These are phyloP conservation scores for Carallia brachiata DNA, from an alignment of 345 rosid species.

Conservation along the genomic window DNA sequence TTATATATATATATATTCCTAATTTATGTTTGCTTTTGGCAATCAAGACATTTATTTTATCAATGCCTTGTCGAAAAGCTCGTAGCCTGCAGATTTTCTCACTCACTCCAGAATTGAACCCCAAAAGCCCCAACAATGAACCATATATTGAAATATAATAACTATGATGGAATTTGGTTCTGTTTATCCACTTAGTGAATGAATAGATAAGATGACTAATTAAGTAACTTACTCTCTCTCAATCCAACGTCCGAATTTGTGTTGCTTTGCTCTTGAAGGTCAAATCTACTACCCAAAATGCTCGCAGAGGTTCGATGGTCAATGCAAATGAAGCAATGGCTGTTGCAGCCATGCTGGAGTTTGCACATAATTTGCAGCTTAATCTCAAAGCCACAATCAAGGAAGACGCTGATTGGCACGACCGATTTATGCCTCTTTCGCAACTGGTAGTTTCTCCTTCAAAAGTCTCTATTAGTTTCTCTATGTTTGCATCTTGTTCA, in stretches of 20 bases:
- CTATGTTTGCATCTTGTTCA: neutral
- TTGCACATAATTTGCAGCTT: conserved; percentile 59
- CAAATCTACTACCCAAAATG: conserved; percentile 48
- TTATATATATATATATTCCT: too few species aligned
- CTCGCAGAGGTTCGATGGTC: conserved; percentile 43
- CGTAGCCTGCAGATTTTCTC: neutral
- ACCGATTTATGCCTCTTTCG: conserved; percentile 71
- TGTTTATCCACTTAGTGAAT: too few species aligned
- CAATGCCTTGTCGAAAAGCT: too few species aligned
- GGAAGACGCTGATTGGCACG: conserved; percentile 66
- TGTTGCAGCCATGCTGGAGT: conserved; percentile 53
- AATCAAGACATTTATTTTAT: too few species aligned
- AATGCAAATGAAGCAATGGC: conserved; percentile 62
- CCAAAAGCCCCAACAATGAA: too few species aligned
- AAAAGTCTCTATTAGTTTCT: neutral
- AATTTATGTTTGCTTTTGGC: too few species aligned
- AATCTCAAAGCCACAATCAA: conserved; percentile 64
- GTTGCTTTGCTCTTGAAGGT: conserved; percentile 37
- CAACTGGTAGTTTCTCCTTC: conserved; percentile 49
- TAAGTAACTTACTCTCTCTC: too few species aligned
- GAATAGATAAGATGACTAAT: too few species aligned
- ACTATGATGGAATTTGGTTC: too few species aligned
- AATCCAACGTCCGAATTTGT: neutral
- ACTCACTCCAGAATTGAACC: neutral
- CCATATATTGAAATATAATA: too few species aligned